Base-by-base conservation (phyloP, 2,329 filamentous ascomycete species). In the Botrytis elliptica region DNA sequence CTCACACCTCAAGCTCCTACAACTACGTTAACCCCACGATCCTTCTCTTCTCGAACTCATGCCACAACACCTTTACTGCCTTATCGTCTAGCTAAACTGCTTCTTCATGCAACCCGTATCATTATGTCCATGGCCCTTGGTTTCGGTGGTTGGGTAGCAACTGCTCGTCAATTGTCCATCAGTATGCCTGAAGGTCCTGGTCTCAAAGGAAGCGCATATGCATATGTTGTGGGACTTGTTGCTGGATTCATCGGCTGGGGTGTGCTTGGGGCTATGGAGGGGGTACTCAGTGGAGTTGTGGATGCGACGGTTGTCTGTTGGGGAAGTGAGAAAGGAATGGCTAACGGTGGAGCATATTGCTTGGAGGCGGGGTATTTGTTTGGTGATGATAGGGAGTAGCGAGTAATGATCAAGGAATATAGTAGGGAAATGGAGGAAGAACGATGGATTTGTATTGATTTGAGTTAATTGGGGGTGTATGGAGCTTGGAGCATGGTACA, bases 191-290 rank as follows among this genome's bases (percentile, higher is more conserved):
- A 85, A 79, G 81, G 73, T 57, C 79, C 62, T 59, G 87, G 88
- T 0, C 81, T 91, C 69, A 89, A 89, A 64, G 96, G 96, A 14
- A 97, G 94, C 79, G 86, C 96, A 38, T 99, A 99, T 82, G 96
- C 95, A 3, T 99, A 98, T 80, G 89, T 98, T 2, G 93, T 99
- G 36, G 96, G 95, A 16, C 83, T 99, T 76, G 92, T 98, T 77
- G 96, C 96, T 25, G 94, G 93, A 75, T 94, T 95, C 72, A 98
- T 99, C 78, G 96, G 96, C 12, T 99, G 96, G 91, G 94, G 93
- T 8, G 91, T 98, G 1, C 85, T 99, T 69, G 94, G 94, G 40
- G 92, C 94, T 2, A 95, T 97, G 88, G 95, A 97, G 81, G 93
- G 94, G 22, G 92, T 97, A 29, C 84, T 97, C 38, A 93, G 93